Percentiles rank a stretch among this genome's conserved stretches.
Conservation (phyloP, 768 basidiomycete genomes). For the Naganishia onofrii region DNA sequence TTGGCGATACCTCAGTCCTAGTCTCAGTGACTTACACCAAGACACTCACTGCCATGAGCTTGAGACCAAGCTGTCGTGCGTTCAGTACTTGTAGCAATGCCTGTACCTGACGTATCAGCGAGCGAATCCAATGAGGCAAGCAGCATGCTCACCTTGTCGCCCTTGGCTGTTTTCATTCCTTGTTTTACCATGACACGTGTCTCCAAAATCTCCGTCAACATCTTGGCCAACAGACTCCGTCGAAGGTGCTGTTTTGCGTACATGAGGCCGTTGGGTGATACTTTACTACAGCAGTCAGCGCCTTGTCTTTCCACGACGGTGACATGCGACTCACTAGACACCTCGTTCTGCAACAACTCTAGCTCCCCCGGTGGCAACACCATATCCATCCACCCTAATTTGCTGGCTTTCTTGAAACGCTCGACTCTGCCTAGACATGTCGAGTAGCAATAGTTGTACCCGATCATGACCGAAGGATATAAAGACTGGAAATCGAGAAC, state of each 20-base stretch:
- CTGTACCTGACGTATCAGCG: slow-evolving; percentile 53
- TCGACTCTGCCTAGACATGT: slow-evolving; percentile 86
- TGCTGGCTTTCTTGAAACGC: slow-evolving; percentile 82
- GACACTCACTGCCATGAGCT: slow-evolving; percentile 81
- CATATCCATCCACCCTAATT: slow-evolving; percentile 77
- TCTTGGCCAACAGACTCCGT: slow-evolving; percentile 78
- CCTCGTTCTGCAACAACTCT: slow-evolving; percentile 68
- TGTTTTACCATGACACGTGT: slow-evolving; percentile 98
- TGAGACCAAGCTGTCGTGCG: slow-evolving; percentile 86
- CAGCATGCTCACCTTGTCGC: slow-evolving; percentile 66
- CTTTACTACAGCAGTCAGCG: slow-evolving; percentile 54
- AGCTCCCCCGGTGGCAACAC: slow-evolving; percentile 67
- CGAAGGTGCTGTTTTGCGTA: slow-evolving; percentile 83
- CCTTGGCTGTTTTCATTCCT: slow-evolving; percentile 77
- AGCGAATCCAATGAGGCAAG: slow-evolving; percentile 1
- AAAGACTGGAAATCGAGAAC: slow-evolving; percentile 95
- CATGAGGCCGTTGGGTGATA: slow-evolving; percentile 92
- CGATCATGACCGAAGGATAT: slow-evolving; percentile 97
- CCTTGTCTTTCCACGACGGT: no score
- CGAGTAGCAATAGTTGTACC: slow-evolving; percentile 82
- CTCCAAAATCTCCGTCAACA: slow-evolving; percentile 87
- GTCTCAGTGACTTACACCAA: neutral
- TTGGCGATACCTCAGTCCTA: neutral
- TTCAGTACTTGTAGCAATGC: slow-evolving; percentile 72
- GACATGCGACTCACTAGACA: slow-evolving; percentile 62